Evolutionary conservation across 768 basidiomycete genomes (phyloP).

Genomic region (Tricholoma matsutake): DNA sequence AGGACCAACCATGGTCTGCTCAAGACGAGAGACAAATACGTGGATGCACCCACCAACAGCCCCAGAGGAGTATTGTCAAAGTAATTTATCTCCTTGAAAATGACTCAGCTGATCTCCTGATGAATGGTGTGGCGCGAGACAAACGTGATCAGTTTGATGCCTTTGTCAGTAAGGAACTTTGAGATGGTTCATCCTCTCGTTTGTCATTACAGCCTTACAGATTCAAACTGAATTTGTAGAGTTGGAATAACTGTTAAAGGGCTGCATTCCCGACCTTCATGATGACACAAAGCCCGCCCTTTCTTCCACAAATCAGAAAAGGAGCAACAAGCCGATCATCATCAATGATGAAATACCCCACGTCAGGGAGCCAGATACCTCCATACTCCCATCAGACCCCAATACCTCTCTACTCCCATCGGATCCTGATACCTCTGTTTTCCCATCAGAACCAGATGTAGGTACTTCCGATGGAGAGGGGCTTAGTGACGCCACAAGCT

Average conservation of each 20-base stretch:
- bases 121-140: constrained; percentile 7
- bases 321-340: not conserved
- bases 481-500: not conserved
- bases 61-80: constrained; percentile 10
- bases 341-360: not conserved
- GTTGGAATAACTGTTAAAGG: not conserved
- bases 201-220: not conserved
- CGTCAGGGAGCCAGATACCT: not conserved
- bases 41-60: constrained; percentile 12
- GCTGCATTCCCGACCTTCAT: not conserved
- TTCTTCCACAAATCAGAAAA: not conserved
- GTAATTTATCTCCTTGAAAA: constrained; percentile 10
- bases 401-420: not conserved
- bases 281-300: not conserved
- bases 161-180: constrained; percentile 13
- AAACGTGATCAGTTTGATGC: constrained; percentile 14
- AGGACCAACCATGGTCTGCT: constrained; percentile 18
- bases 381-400: not conserved
- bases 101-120: constrained; percentile 13
- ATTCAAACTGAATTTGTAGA: not conserved
- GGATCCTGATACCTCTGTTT: too few relatives aligned
- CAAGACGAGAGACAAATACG: constrained; percentile 16
- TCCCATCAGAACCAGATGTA: not conserved
- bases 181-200: constrained; percentile 3
- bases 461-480: not conserved